Percentiles rank a stretch among this genome's conserved stretches.
phyloP scores from a whole-genome alignment of 495 filamentous ascomycete species.

The Cercophora newfieldiana region DNA sequence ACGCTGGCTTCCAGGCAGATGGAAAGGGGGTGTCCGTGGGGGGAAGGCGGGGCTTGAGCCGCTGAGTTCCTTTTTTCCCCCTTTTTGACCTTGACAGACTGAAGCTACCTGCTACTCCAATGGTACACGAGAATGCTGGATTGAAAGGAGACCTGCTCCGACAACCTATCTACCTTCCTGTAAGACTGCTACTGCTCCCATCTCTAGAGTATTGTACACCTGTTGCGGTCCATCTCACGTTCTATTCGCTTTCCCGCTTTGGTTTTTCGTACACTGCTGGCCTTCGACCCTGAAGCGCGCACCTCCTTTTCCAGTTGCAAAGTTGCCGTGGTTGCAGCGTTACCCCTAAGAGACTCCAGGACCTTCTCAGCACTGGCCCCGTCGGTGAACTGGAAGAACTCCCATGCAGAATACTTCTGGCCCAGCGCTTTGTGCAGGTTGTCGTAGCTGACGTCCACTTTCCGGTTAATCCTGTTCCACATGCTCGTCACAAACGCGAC shows the following conservation, averaged over 20 bases:
- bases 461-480: neutral
- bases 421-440: neutral
- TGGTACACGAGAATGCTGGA: too few relatives aligned
- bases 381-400: neutral
- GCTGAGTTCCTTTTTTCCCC: too few relatives aligned
- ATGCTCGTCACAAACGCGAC: neutral
- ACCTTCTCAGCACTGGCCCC: neutral
- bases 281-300: neutral
- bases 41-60: too few relatives aligned
- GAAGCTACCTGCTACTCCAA: too few relatives aligned
- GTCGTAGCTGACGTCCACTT: neutral
- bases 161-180: too few relatives aligned
- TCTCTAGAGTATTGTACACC: neutral
- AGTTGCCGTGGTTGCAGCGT: neutral
- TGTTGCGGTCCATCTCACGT: neutral
- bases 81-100: too few relatives aligned
- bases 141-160: too few relatives aligned
- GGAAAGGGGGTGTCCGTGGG: too few relatives aligned
- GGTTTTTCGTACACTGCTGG: neutral
- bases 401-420: neutral
- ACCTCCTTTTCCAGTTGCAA: neutral
- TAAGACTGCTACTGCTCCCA: neutral
- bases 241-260: neutral
- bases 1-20: too few relatives aligned
- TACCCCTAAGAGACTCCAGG: neutral